Conservation (phyloP, 495 filamentous ascomycete genomes). For the Xylaria grammica region DNA sequence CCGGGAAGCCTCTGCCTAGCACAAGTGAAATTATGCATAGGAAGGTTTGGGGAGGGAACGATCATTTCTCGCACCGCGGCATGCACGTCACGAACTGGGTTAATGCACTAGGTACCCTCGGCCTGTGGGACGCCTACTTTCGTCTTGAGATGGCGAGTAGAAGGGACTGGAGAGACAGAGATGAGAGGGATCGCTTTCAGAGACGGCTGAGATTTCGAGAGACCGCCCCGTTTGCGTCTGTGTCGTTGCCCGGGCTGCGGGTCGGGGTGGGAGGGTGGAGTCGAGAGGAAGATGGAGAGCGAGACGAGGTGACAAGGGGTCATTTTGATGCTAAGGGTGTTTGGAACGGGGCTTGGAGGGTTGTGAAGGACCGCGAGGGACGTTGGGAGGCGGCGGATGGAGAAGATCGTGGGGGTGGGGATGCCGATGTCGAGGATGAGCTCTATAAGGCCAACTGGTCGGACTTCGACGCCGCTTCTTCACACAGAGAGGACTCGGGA, state of each 20-base stretch:
- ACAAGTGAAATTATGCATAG: slow-evolving; percentile 4
- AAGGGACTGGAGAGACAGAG: neutral
- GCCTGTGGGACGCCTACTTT: slow-evolving; percentile 35
- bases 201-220: slow-evolving; percentile 10
- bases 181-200: neutral
- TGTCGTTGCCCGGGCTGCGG: neutral
- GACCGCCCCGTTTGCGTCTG: neutral
- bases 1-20: slow-evolving; percentile 31
- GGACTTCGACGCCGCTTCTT: neutral
- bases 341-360: slow-evolving; percentile 6
- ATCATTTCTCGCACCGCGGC: too few species aligned
- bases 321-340: neutral
- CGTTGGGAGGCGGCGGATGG: neutral
- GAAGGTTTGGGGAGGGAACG: too few species aligned
- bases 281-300: neutral
- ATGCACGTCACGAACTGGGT: slow-evolving; percentile 26
- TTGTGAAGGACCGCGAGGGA: neutral
- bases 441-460: neutral
- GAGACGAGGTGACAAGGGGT: too few species aligned
- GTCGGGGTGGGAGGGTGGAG: neutral
- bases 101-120: slow-evolving; percentile 11
- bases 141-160: slow-evolving; percentile 6
- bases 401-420: neutral
- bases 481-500: neutral
- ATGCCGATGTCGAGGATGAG: slow-evolving; percentile 10